These are phyloP conservation scores for Suillus placidus DNA, from an alignment of 768 basidiomycete species.

Conservation along the genomic window DNA sequence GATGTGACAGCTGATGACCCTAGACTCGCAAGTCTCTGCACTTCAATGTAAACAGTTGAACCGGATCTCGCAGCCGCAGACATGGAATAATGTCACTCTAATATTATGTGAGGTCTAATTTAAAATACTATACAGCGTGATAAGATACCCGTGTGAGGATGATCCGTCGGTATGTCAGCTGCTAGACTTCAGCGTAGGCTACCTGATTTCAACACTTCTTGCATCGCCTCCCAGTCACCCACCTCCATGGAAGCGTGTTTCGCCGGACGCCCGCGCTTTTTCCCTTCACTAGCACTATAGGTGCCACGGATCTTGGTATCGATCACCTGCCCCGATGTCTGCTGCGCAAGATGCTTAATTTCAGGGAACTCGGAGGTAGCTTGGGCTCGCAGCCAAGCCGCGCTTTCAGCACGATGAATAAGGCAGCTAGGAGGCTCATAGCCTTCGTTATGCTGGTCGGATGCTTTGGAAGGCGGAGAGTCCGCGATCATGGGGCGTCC, in stretches of 20 bases:
- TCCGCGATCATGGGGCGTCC: slow-evolving; percentile 55
- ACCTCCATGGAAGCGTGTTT: slow-evolving; percentile 18
- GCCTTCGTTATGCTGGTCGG: slow-evolving; percentile 29
- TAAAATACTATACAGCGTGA: neutral
- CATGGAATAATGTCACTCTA: neutral
- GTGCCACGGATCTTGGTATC: slow-evolving; percentile 33
- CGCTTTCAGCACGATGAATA: slow-evolving; percentile 60
- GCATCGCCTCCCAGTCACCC: slow-evolving; percentile 25
- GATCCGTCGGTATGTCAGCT: neutral
- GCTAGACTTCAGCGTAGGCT: neutral
- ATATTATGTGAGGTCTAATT: neutral
- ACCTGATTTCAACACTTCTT: slow-evolving; percentile 23
- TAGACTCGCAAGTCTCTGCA: neutral
- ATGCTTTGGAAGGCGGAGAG: slow-evolving; percentile 2
- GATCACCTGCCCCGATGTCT: slow-evolving; percentile 46
- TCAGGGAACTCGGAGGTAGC: slow-evolving; percentile 72
- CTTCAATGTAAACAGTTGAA: neutral
- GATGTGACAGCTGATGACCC: neutral
- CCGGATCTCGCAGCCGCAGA: neutral
- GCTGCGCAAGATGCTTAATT: slow-evolving; percentile 67
- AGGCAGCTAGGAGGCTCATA: slow-evolving; percentile 64
- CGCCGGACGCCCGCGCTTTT: neutral
- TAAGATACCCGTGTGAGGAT: neutral
- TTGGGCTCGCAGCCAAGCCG: slow-evolving; percentile 77
- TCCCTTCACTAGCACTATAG: slow-evolving; percentile 24